Base-by-base conservation (phyloP, 2,329 filamentous ascomycete species). In the Colletotrichum abscissum region DNA sequence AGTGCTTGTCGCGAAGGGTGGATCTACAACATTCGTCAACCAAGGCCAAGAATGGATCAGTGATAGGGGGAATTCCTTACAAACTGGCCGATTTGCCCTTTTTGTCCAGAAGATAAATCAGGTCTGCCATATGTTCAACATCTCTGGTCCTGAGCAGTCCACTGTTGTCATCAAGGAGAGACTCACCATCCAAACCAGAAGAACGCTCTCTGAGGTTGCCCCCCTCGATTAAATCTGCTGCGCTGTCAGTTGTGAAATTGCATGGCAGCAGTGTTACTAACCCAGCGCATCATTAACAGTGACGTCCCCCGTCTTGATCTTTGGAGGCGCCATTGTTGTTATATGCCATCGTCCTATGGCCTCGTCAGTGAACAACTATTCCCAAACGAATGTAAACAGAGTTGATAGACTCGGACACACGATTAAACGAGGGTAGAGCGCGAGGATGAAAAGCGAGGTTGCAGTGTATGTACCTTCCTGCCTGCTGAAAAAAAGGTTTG, bases 1-100 rank as follows among this genome's bases (percentile, higher is more conserved):
- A 97, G n/a, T 89, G 89, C 79, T 93, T 94, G 79, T 97, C 94
- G 58, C 88, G 89, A 42, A 98, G 85, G 14, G 82, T 78, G 35
- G 81, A 74, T 49, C 78, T 78, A 69, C 52, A 7, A 3, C 22
- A 22, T 55, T 55, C 11, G 52, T 26, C 24, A 26, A 26, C 52
- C 11, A 46, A 19, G 16, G 14, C 38, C 38, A 46, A 19, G 6
- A 46, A n/a, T 19, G 42, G 16, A 46, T 6, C 19, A 8, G 42
- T 19, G 7, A 26, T 9, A 9, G 30, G 12, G 19, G 28, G 6
- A 28, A 28, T 49, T 63, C 54, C 82, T 73, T 79, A 85, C 82
- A 85, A 78, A 68, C 82, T 83, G 24, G 80, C 72, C 5, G 79
- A 78, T 49, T 78, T 81, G 67, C 71, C 67, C 35, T 82, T 84